Base-by-base conservation (phyloP, 2,329 filamentous ascomycete species). In the Aspergillus ruber region DNA sequence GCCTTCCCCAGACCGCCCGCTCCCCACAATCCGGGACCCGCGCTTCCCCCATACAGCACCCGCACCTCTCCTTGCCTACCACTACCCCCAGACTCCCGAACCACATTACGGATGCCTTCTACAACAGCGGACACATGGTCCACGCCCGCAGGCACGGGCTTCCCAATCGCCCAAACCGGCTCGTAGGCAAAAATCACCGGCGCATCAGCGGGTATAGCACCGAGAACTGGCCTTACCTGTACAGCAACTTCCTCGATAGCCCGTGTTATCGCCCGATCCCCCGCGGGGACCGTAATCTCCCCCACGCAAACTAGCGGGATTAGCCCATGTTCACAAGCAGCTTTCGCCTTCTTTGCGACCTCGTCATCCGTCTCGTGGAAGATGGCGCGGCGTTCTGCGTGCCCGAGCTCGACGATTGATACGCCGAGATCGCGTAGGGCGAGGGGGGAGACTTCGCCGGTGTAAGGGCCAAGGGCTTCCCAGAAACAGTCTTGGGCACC, bases 101-200 rank as follows among this genome's bases (percentile, higher is more conserved):
- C 75, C 9, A 80, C 65, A 5, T 60, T 59, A 46, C 84, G 76
- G 43, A 90, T 75, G 15, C 80, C 80, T 57, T 77, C 76, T 13
- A 86, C 83, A 2, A 93, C 86, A 33, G 74, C 78, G 3, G 84
- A 77, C 0, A 94, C 85, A 62, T 94, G 84, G 51, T 84, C 82
- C 15, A 83, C 79, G 6, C 77, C 77, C 0, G 88, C 88, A 2
- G 88, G 88, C 59, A 84, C 74, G 1, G 78, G 73, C 8, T 87
- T 83, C 0, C 88, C 88, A 66, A 93, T 94, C 1, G 88, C 88
- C 88, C 88, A 94, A 1, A 93, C 87, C 6, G 88, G 88, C 72
- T 94, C 88, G 62, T 94, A 94, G 1, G 88, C 88, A 48, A 94
- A 76, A 6, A 91, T 79, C 4, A 93, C 77, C 42, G 89, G 84